Conservation (phyloP, 163 green algal species). For the Prototheca cutis region DNA sequence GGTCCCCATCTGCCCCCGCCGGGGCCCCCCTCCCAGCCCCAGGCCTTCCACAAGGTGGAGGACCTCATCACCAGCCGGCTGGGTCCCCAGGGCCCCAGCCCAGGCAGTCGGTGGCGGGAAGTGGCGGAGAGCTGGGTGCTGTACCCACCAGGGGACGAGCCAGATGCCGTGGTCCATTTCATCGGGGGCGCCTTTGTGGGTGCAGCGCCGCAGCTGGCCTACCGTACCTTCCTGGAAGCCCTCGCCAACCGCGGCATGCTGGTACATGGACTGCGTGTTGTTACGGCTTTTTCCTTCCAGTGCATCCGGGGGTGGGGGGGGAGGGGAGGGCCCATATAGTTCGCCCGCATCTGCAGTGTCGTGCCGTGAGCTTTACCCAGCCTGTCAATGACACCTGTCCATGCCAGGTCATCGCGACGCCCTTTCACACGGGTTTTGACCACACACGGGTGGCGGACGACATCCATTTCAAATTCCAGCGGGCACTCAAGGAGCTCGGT, state of each 20-base stretch:
- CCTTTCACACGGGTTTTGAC: constrained; percentile 65
- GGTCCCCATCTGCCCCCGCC: not conserved
- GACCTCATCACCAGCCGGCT: not conserved
- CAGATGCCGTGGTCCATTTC: constrained; percentile 50
- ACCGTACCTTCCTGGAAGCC: constrained; percentile 41
- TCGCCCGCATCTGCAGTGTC: too few relatives aligned
- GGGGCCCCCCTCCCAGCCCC: not conserved
- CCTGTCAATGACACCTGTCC: too few relatives aligned
- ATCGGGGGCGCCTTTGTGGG: constrained; percentile 59
- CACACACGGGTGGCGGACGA: constrained; percentile 38
- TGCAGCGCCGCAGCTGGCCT: constrained; percentile 42
- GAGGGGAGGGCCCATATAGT: too few relatives aligned
- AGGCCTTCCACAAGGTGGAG: not conserved
- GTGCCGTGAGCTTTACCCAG: too few relatives aligned
- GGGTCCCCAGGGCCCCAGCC: not conserved
- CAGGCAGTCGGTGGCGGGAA: constrained; percentile 12
- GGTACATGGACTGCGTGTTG: too few relatives aligned
- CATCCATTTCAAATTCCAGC: constrained; percentile 32
- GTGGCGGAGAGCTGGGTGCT: constrained; percentile 27
- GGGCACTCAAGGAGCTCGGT: constrained; percentile 38
- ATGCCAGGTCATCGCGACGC: constrained; percentile 50
- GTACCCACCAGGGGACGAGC: constrained; percentile 7
- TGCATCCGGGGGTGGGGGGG: too few relatives aligned
- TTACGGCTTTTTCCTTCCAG: too few relatives aligned
- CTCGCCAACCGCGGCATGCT: constrained; percentile 40